phyloP scores from a whole-genome alignment of 306 rosid genomes.

The Quercus aquifolioides region DNA sequence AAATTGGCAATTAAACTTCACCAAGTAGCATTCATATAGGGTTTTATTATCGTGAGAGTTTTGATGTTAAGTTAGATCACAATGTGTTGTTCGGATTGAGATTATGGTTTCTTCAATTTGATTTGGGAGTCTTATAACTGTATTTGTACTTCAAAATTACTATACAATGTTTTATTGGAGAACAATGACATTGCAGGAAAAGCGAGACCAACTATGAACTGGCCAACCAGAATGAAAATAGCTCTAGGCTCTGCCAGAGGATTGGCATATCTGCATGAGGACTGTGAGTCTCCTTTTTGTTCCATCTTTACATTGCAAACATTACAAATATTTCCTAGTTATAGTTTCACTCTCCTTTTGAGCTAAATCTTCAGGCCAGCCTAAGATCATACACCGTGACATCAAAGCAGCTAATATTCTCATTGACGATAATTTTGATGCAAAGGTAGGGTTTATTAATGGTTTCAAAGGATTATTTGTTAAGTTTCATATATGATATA shows the following conservation, averaged over 20 bases:
- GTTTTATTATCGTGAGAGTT: background rate
- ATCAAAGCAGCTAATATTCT: conserved; percentile 45
- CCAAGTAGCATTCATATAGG: background rate
- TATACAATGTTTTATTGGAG: background rate
- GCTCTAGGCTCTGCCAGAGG: conserved; percentile 47
- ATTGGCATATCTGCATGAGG: conserved; percentile 44
- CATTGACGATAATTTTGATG: conserved; percentile 29
- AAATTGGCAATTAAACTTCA: background rate
- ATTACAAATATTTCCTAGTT: background rate
- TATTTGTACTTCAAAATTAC: background rate
- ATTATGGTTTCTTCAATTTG: background rate
- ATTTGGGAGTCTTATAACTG: background rate
- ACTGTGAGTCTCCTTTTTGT: conserved; percentile 27
- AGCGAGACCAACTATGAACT: conserved; percentile 29
- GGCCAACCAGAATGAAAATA: conserved; percentile 33
- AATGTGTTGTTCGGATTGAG: background rate
- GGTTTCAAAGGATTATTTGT: background rate
- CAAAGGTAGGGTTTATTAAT: conserved; percentile 26
- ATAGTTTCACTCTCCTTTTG: background rate
- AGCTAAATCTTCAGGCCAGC: conserved; percentile 34
- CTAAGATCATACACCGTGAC: conserved; percentile 43
- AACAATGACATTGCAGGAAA: conserved; percentile 25
- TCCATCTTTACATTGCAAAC: background rate
- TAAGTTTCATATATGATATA: background rate
- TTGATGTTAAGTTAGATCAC: background rate